These are phyloP conservation scores for Alternaria infectoria DNA, from an alignment of 2,329 filamentous ascomycete genomes.

Conservation along the genomic window DNA sequence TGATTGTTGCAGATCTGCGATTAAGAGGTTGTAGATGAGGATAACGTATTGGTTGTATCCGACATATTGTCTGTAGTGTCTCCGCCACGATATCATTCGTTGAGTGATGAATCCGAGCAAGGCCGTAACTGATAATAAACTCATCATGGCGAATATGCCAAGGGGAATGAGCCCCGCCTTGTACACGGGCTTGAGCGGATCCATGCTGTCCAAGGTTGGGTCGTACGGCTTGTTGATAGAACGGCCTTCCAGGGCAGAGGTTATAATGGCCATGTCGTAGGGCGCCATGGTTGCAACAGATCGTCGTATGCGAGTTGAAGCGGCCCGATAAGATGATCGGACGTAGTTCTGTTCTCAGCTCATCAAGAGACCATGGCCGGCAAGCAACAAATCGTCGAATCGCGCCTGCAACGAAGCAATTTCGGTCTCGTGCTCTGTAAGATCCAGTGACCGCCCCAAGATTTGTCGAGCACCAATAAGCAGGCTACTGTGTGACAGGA, in stretches of 20 bases:
- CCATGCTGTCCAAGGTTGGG: conserved; percentile 38
- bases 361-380: conserved; percentile 26
- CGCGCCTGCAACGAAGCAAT: neutral
- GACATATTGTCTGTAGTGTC: conserved; percentile 56
- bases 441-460: conserved; percentile 1
- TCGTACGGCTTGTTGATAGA: conserved; percentile 28
- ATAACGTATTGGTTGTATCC: conserved; percentile 63
- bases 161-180: conserved; percentile 56
- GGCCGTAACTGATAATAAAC: conserved; percentile 52
- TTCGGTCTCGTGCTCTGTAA: conserved; percentile 5
- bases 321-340: conserved; percentile 3
- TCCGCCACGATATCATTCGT: conserved; percentile 59
- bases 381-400: conserved; percentile 9
- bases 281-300: conserved; percentile 13
- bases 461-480: neutral
- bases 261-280: conserved; percentile 13
- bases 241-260: conserved; percentile 9
- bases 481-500: neutral
- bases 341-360: conserved; percentile 7
- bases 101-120: conserved; percentile 59
- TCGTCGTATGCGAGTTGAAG: neutral
- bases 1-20: conserved; percentile 61
- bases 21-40: conserved; percentile 60
- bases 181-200: conserved; percentile 36
- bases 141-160: conserved; percentile 55